These are phyloP conservation scores for Dalbergia cochinchinensis DNA, from an alignment of 306 rosid species.

Conservation along the genomic window DNA sequence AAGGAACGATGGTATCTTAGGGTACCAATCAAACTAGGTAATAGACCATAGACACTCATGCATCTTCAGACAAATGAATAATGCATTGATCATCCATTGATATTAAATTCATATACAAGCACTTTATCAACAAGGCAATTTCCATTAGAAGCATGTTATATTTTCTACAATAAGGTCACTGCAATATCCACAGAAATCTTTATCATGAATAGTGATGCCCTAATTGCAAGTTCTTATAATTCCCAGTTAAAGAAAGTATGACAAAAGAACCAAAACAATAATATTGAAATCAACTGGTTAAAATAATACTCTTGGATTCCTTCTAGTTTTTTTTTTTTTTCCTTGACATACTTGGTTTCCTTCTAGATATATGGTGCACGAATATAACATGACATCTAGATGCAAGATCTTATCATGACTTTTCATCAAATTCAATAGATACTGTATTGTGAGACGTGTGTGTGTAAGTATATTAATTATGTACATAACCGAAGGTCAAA, in stretches of 20 bases:
- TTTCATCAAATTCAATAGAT: background rate
- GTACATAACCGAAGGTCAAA: background rate
- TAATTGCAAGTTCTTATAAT: background rate
- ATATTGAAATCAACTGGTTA: background rate
- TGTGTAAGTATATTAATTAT: too few species aligned
- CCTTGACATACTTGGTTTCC: too few species aligned
- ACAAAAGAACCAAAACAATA: background rate
- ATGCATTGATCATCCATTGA: background rate
- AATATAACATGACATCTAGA: background rate
- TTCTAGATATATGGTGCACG: background rate
- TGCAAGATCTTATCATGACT: background rate
- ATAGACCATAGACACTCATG: background rate
- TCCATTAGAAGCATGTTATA: background rate
- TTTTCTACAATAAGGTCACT: background rate
- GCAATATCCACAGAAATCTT: background rate
- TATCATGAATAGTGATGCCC: background rate
- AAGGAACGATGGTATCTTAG: background rate
- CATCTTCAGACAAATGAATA: constrained; percentile 2
- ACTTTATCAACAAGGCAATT: background rate
- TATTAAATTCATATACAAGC: background rate
- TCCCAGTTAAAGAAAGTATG: background rate
- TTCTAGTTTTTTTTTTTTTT: background rate
- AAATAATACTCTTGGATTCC: constrained; percentile 23
- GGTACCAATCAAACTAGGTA: constrained; percentile 9
- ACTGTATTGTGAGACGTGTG: too few species aligned